Base-by-base conservation (phyloP, 352 stramenopile genomes). In the Pythium insidiosum region DNA sequence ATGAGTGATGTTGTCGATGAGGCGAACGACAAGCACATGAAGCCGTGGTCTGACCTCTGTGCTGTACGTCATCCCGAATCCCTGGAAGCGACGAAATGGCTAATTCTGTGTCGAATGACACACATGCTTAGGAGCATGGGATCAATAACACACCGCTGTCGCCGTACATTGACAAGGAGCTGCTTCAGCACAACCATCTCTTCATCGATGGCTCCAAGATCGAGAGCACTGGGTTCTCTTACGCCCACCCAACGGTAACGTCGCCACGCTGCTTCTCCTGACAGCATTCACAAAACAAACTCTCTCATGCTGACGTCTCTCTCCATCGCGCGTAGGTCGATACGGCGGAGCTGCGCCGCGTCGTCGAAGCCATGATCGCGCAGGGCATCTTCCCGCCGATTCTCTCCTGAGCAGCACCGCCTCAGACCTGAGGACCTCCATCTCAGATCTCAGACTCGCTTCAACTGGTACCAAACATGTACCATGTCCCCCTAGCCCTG, bases 11-110 rank as follows among this genome's bases (percentile, higher is more conserved):
- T 91, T 36, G 81, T 90, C n/a, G 67, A 94, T 51, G 77, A 91
- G 50, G 79, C 79, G n/a, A 94, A 94, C 43, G 81, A 94, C 40
- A 94, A 94, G 66, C 81, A 94, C 56, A 88, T 94, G 76, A 72
- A 85, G 51, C 81, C 81, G 1, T 94, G 81, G 81, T 83, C 78
- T 13, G 78, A 94, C 53, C 63, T 94, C 19, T 94, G 81, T 43
- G 44, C 66, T 52, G 80, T 83, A 62, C 42, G 63, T 38, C 26
- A 18, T 3, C n/a, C 13, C 11, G 19, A 12, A 11, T 10, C 21
- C 18, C 16, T 39, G 13, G 18, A n/a, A n/a, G n/a, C n/a, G n/a
- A n/a, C n/a, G n/a, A n/a, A n/a, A n/a, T n/a, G n/a, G n/a, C n/a
- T n/a, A n/a, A n/a, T n/a, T n/a, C n/a, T n/a, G n/a, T n/a, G n/a